Evolutionary conservation across 108 stramenopile genomes (phyloP).

Genomic region (Fistulifera solaris): DNA sequence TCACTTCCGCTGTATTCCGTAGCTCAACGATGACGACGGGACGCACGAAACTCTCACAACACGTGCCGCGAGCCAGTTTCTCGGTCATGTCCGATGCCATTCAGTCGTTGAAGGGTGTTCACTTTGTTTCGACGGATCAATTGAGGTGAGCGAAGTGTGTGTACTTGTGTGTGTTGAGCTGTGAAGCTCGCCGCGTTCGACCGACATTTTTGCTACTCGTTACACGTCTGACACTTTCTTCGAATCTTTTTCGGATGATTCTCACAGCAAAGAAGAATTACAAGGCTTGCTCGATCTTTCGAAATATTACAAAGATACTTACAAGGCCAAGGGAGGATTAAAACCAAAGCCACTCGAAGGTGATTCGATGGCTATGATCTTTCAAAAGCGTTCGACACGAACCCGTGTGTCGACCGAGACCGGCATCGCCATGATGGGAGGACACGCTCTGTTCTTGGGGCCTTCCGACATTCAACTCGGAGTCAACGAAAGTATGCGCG

Average conservation of each 20-base stretch:
- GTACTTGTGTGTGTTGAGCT: background rate
- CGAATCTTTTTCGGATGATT: background rate
- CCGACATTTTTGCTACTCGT: too few species aligned
- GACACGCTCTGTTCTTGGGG: constrained; percentile 89
- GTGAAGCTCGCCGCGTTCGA: background rate
- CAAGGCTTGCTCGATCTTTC: constrained; percentile 70
- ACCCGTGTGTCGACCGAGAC: constrained; percentile 96
- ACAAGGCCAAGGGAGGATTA: constrained; percentile 40
- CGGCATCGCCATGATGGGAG: constrained; percentile 88
- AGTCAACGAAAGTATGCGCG: constrained; percentile 91
- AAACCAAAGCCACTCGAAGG: constrained; percentile 72
- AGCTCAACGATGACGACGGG: too few species aligned
- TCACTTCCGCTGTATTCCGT: too few species aligned
- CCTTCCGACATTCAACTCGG: constrained; percentile 93
- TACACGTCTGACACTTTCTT: background rate
- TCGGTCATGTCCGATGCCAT: too few species aligned
- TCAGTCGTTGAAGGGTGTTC: constrained; percentile 32
- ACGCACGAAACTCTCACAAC: too few species aligned
- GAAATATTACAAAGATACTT: constrained; percentile 60
- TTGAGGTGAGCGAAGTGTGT: constrained; percentile 37
- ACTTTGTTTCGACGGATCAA: constrained; percentile 79
- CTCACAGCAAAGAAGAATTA: constrained; percentile 69
- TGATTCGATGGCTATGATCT: constrained; percentile 87
- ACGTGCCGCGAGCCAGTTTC: too few species aligned
- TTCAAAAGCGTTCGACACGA: constrained; percentile 93